Evolutionary conservation across 164 flowering plant species (phyloP).

Genomic region (Dillenia turbinata): DNA sequence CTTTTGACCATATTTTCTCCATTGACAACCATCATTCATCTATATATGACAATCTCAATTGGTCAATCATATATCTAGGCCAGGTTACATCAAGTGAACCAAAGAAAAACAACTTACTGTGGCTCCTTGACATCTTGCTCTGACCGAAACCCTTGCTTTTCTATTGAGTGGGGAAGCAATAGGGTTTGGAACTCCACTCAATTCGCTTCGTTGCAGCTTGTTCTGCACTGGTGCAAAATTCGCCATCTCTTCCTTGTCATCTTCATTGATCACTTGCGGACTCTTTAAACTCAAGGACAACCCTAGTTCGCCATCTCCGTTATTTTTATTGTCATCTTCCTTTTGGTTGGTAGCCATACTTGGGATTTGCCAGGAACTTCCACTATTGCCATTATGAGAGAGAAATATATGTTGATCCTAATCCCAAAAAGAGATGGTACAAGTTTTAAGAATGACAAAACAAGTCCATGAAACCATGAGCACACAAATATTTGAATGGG

Average conservation of each 20-base stretch:
- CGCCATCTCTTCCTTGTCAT: slow-evolving; percentile 9
- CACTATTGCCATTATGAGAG: slow-evolving; percentile 19
- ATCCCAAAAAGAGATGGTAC: background rate
- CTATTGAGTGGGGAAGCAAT: slow-evolving; percentile 36
- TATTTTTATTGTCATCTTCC: slow-evolving; percentile 5
- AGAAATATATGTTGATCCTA: slow-evolving; percentile 41
- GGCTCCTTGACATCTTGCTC: slow-evolving; percentile 75
- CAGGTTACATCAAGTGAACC: no score
- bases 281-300: slow-evolving; percentile 47
- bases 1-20: slow-evolving; percentile 84
- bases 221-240: slow-evolving; percentile 10
- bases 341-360: slow-evolving; percentile 7
- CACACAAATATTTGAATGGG: background rate
- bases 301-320: slow-evolving; percentile 38
- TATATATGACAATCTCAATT: slow-evolving; percentile 2
- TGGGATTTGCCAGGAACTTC: slow-evolving; percentile 1
- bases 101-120: slow-evolving; percentile 42
- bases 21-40: slow-evolving; percentile 85
- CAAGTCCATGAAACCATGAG: background rate
- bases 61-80: no score
- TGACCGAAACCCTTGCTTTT: slow-evolving; percentile 80
- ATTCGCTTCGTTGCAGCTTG: slow-evolving; percentile 23
- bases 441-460: background rate
- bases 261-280: slow-evolving; percentile 6
- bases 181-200: slow-evolving; percentile 26